phyloP scores from a whole-genome alignment of 352 stramenopile species.

The Phytophthora pisi region DNA sequence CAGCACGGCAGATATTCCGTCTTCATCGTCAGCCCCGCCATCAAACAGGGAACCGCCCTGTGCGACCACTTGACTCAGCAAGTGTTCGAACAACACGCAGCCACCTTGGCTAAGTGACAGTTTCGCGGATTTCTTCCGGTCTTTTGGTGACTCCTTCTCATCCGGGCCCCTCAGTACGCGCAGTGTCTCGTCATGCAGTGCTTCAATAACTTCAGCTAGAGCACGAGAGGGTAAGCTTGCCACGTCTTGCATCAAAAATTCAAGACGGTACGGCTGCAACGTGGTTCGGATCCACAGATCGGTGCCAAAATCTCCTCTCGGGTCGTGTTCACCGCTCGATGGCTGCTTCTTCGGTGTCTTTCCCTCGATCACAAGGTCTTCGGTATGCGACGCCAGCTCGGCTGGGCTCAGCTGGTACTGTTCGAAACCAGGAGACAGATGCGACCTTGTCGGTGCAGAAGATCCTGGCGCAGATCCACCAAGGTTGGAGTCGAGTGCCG shows the following conservation, averaged over 20 bases:
- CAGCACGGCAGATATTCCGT: slow-evolving; percentile 51
- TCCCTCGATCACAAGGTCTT: slow-evolving; percentile 55
- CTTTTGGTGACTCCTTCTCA: slow-evolving; percentile 20
- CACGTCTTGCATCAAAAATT: slow-evolving; percentile 66
- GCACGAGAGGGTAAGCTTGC: slow-evolving; percentile 50
- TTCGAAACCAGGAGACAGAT: slow-evolving; percentile 37
- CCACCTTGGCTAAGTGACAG: slow-evolving; percentile 53
- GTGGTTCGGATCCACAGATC: slow-evolving; percentile 65
- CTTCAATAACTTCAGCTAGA: slow-evolving; percentile 56
- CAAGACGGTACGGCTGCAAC: slow-evolving; percentile 71
- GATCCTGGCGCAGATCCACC: slow-evolving; percentile 24
- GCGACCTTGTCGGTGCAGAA: slow-evolving; percentile 19
- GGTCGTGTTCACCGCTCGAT: slow-evolving; percentile 14
- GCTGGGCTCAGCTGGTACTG: slow-evolving; percentile 38
- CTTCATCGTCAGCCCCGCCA: slow-evolving; percentile 41
- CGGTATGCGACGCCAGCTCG: slow-evolving; percentile 50
- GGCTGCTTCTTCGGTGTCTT: slow-evolving; percentile 25
- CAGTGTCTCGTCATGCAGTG: slow-evolving; percentile 62
- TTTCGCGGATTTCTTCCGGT: slow-evolving; percentile 31
- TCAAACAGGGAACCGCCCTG: slow-evolving; percentile 42
- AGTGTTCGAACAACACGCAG: slow-evolving; percentile 73
- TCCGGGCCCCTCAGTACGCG: slow-evolving; percentile 37
- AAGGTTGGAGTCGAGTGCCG: slow-evolving; percentile 62
- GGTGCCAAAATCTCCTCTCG: slow-evolving; percentile 47
- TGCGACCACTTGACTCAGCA: slow-evolving; percentile 52